Evolutionary conservation across 176 grass and related monocot genomes (phyloP).

Genomic region (Oryza glaberrima): DNA sequence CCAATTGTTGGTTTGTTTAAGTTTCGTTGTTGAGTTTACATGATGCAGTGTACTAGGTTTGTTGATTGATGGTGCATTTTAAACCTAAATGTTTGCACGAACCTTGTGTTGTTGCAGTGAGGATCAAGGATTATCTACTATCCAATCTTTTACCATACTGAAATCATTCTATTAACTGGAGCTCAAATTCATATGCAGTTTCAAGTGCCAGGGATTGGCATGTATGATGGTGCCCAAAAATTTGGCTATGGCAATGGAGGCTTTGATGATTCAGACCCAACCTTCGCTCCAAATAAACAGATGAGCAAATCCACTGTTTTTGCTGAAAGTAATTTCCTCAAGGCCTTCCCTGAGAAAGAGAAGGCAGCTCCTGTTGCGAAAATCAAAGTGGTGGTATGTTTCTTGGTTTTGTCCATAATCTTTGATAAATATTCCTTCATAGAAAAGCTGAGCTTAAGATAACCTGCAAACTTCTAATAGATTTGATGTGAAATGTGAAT

Average conservation of each 20-base stretch:
- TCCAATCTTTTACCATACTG: not conserved
- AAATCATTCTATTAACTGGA: conserved; percentile 10
- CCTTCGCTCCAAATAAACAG: conserved; percentile 54
- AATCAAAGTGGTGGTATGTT: conserved; percentile 99
- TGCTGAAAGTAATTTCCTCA: conserved; percentile 62
- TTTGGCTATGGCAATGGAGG: conserved; percentile 56
- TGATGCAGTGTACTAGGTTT: not conserved
- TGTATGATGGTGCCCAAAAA: conserved; percentile 66
- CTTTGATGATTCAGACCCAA: conserved; percentile 61
- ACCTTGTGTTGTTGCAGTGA: conserved; percentile 23
- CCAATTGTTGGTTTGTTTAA: conserved; percentile 26
- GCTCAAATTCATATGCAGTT: conserved; percentile 52
- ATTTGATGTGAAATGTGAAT: conserved; percentile 29
- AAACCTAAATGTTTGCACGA: not conserved
- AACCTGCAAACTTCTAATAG: conserved; percentile 15
- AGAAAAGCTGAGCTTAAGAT: not conserved
- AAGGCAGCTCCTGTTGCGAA: conserved; percentile 81
- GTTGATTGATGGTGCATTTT: not conserved
- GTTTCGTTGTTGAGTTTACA: conserved; percentile 21
- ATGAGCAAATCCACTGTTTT: conserved; percentile 58
- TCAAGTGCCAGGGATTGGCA: conserved; percentile 64
- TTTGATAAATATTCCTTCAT: conserved; percentile 14
- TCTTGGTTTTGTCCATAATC: conserved; percentile 17
- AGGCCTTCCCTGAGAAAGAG: conserved; percentile 73
- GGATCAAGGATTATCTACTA: not conserved